Percentiles rank a stretch among this genome's conserved stretches.
phyloP scores from a whole-genome alignment of 441 rosid species.

The Gossypium lobatum region DNA sequence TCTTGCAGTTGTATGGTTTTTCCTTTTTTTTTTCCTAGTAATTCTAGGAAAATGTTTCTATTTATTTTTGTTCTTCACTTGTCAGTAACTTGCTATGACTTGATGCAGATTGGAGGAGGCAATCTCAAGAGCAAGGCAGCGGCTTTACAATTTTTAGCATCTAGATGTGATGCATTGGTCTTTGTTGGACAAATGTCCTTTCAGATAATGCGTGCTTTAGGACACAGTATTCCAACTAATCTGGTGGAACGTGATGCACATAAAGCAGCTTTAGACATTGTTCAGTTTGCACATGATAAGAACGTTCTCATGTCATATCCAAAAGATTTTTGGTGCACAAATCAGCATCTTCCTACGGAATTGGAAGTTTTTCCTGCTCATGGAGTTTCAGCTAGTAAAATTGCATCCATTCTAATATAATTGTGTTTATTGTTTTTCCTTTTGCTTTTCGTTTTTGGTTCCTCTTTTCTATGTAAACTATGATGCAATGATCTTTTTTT shows the following conservation, averaged over 20 bases:
- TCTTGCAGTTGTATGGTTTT: slow-evolving; percentile 52
- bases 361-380: slow-evolving; percentile 42
- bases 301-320: slow-evolving; percentile 42
- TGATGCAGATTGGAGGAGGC: slow-evolving; percentile 66
- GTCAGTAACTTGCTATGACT: slow-evolving; percentile 14
- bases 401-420: slow-evolving; percentile 10
- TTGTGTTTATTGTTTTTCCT: neutral
- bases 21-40: slow-evolving; percentile 1
- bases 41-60: neutral
- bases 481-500: neutral
- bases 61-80: slow-evolving; percentile 15
- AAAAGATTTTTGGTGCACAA: slow-evolving; percentile 53
- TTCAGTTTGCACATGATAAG: slow-evolving; percentile 41
- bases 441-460: neutral
- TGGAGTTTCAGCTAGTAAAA: slow-evolving; percentile 43
- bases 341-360: slow-evolving; percentile 24
- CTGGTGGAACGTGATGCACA: slow-evolving; percentile 40
- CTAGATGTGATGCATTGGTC: slow-evolving; percentile 57
- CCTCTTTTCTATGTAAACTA: neutral
- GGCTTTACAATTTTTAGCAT: slow-evolving; percentile 54
- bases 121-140: slow-evolving; percentile 49
- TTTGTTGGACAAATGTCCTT: slow-evolving; percentile 62
- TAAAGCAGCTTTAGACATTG: slow-evolving; percentile 40
- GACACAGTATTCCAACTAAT: slow-evolving; percentile 38
- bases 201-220: slow-evolving; percentile 59